Evolutionary conservation across 768 basidiomycete genomes (phyloP).

Genomic region (Amanita inopinata): DNA sequence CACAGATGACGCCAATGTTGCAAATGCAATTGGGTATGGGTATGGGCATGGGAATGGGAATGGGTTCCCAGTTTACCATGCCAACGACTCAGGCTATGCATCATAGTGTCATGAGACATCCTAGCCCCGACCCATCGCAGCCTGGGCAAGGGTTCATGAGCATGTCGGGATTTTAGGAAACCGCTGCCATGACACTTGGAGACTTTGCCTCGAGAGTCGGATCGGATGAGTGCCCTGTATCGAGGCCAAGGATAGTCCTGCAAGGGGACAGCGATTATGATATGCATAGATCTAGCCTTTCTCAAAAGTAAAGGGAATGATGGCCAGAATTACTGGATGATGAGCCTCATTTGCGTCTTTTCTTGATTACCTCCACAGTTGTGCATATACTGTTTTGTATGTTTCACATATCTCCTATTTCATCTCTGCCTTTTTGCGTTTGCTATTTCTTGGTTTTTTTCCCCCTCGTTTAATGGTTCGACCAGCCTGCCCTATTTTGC

Average conservation of each 20-base stretch:
- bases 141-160: slow-evolving; percentile 17
- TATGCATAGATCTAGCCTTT: slow-evolving; percentile 6
- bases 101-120: slow-evolving; percentile 77
- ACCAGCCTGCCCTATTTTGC: neutral
- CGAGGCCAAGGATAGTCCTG: neutral
- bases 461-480: neutral
- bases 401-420: slow-evolving; percentile 1
- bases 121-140: slow-evolving; percentile 51
- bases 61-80: slow-evolving; percentile 41
- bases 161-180: slow-evolving; percentile 11
- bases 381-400: slow-evolving; percentile 2
- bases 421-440: neutral
- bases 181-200: too few species aligned
- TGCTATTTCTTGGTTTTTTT: neutral
- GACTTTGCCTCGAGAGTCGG: neutral
- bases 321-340: slow-evolving; percentile 2
- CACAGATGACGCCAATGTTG: slow-evolving; percentile 55
- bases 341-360: neutral
- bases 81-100: slow-evolving; percentile 70
- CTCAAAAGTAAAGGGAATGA: neutral
- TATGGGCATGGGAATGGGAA: slow-evolving; percentile 40
- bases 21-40: slow-evolving; percentile 49
- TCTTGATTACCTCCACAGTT: slow-evolving; percentile 1
- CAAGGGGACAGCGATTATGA: too few species aligned
- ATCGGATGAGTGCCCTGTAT: neutral